phyloP scores from a whole-genome alignment of 257 asterid genomes.

The Eucommia ulmoides region DNA sequence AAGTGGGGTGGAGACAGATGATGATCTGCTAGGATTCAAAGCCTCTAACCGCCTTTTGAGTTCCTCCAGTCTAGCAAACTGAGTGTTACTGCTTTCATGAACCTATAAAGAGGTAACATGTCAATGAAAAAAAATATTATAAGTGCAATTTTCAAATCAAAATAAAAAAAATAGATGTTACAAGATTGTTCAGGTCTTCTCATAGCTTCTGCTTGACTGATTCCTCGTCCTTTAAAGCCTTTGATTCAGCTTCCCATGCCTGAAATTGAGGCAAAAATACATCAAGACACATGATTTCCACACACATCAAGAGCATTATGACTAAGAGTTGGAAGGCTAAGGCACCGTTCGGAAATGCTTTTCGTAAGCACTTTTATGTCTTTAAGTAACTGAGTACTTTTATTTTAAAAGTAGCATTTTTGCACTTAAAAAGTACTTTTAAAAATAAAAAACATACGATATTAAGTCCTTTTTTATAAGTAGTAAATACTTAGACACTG shows the following conservation, averaged over 20 bases:
- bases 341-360: too few species aligned
- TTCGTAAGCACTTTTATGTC: too few species aligned
- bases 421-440: too few species aligned
- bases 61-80: constrained; percentile 78
- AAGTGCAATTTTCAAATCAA: not conserved
- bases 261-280: too few species aligned
- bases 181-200: constrained; percentile 62
- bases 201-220: constrained; percentile 58
- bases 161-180: constrained; percentile 4
- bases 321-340: too few species aligned
- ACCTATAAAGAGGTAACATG: constrained; percentile 38
- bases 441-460: too few species aligned
- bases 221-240: constrained; percentile 71
- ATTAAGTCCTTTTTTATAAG: too few species aligned
- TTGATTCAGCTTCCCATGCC: constrained; percentile 75
- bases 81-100: constrained; percentile 68
- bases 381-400: too few species aligned
- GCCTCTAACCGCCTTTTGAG: constrained; percentile 83
- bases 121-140: not conserved
- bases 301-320: too few species aligned
- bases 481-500: too few species aligned
- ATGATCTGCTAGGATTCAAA: constrained; percentile 70
- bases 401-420: too few species aligned
- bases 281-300: too few species aligned
- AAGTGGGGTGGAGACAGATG: constrained; percentile 22